These are phyloP conservation scores for Aureoboletus auriporus DNA, from an alignment of 768 basidiomycete genomes.

Conservation along the genomic window DNA sequence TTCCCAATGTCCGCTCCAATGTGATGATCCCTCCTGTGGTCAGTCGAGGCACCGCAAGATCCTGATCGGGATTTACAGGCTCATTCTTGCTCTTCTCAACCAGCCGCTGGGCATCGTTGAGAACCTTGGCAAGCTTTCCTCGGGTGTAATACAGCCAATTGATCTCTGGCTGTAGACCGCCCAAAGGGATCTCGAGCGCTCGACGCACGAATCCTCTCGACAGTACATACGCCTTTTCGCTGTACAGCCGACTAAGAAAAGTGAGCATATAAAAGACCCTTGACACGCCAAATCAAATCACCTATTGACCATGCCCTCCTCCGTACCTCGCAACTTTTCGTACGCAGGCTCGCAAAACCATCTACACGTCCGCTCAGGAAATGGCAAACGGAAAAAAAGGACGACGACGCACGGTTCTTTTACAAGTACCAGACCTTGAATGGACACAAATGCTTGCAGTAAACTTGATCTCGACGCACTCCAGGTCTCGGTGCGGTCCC, in stretches of 20 bases:
- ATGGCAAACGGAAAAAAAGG: not conserved
- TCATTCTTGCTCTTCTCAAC: conserved; percentile 62
- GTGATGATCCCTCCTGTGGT: conserved; percentile 78
- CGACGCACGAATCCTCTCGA: conserved; percentile 88
- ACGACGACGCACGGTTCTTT: conserved; percentile 76
- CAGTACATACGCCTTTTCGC: conserved; percentile 88
- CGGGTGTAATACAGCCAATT: conserved; percentile 65
- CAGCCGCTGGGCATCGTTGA: conserved; percentile 56
- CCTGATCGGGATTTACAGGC: conserved; percentile 28
- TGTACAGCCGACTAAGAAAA: conserved; percentile 75
- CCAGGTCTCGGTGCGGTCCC: conserved; percentile 87
- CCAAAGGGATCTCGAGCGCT: conserved; percentile 76
- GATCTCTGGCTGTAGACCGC: conserved; percentile 70
- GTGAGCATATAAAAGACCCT: not conserved
- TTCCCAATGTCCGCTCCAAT: conserved; percentile 68
- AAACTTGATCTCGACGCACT: conserved; percentile 79
- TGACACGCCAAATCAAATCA: conserved; percentile 23
- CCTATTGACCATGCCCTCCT: conserved; percentile 88
- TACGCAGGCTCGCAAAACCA: conserved; percentile 94
- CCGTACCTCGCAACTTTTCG: conserved; percentile 86
- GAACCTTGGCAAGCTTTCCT: conserved; percentile 64
- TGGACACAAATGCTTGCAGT: conserved; percentile 89
- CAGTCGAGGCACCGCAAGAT: conserved; percentile 66
- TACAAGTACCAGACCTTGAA: conserved; percentile 90
- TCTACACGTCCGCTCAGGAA: conserved; percentile 32